Evolutionary conservation across 1,284 basidiomycete genomes (phyloP), one percentile per base, ranked within the genome.

Genomic region (Irpex sp.): DNA sequence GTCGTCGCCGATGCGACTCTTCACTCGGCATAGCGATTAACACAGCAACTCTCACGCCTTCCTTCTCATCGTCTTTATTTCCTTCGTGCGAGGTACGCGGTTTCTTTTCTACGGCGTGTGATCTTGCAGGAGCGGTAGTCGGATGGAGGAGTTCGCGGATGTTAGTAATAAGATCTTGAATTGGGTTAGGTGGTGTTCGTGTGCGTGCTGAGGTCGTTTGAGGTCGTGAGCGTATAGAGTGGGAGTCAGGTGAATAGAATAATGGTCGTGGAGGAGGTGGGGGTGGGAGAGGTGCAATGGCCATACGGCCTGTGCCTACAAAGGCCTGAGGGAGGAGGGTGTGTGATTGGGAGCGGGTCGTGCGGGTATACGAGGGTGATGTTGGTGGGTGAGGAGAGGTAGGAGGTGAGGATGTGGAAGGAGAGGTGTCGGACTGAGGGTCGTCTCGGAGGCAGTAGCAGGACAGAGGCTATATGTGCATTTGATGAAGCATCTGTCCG

Each of bases 21-120:
- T 61, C 62, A 26, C 40, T 47, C 40, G 64, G 64, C 64, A 65
- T 65, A 21, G 61, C 52, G 36, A 65, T 40, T 36, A 65, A 48
- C 11, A 65, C 64, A 2, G 64, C 64, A 21, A 65, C 64, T 37
- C 62, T 61, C 34, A 65, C 47, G 9, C 57, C 58, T 17, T 47
- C n/a, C 40, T 4, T n/a, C 40, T 13, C 31, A 2, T 19, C 26
- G 34, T 58, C 44, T 36, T 40, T 19, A 31, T 38, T 34, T 40
- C 47, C 54, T 7, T 19, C 31, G 0, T 1, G 6, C 31, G 5
- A 34, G 5, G 31, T 34, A 1, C 31, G 31, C 0, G 57, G 48
- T n/a, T 17, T 37, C 15, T 55, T 37, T 15, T 58, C 37, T 38
- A 56, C 3, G 13, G 40, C 40, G 40, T 47, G 40, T 47, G 40